Evolutionary conservation across 2,329 filamentous ascomycete species (phyloP), one percentile per base, ranked within the genome.

Genomic region (Sclerotinia glacialis): DNA sequence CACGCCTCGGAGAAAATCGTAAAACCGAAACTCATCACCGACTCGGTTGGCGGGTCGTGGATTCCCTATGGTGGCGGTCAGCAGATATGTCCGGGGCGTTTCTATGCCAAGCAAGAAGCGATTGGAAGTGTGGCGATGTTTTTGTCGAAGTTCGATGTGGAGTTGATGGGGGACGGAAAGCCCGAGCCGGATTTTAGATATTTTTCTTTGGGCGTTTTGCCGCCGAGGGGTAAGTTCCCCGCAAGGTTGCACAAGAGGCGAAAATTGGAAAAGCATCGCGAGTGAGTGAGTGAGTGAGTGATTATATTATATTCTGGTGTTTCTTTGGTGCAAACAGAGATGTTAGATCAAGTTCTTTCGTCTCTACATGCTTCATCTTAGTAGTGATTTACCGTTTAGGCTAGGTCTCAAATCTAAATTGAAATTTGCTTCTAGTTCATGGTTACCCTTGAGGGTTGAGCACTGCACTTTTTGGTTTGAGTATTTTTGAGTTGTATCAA

Each of bases 31-130:
- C 75, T 76, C 55, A 73, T 65, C 4, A 67, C 72, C 0, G 72
- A 76, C 0, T 71, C 72, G 1, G 74, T 75, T 0, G 72, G 72
- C 9, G 76, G 75, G 0, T 74, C 73, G 0, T 79, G 73, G 69
- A 73, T 78, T 3, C 77, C 77, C 0, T 79, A 74, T 34, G 78
- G 78, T 0, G 77, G 77, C 3, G 76, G 77, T 0, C 67, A 67
- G 5, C 72, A 73, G 9, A 74, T 77, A 28, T 80, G 78, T 34
- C 78, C 77, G 0, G 78, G 78, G 1, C 75, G 75, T 0, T 75
- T 76, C 49, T 79, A 77, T 44, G 76, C 78, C 1, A 79, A 79
- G 42, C 72, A 74, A 18, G 74, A 79, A 60, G 72, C 76, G 0
- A 74, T 78, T 44, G 67, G 74, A 1, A 72, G 72, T 0, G 69